Conservation (phyloP, 2,329 filamentous ascomycete species). For the Pseudogymnoascus sp. region DNA sequence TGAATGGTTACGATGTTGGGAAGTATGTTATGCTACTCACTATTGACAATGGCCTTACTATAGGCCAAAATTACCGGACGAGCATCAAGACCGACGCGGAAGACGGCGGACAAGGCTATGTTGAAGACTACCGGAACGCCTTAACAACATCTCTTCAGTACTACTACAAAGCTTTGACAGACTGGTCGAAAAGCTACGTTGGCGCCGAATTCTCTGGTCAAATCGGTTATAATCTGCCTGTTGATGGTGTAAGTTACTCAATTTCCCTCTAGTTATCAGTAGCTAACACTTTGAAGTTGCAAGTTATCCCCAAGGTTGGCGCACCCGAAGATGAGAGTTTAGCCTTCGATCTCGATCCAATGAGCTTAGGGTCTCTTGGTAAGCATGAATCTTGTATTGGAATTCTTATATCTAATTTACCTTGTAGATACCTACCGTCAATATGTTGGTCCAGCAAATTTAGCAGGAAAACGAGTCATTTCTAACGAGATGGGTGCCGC, state of each 20-base stretch:
- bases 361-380: too few relatives aligned
- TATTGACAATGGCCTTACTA: neutral
- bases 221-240: conserved; percentile 34
- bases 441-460: conserved; percentile 31
- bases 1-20: conserved; percentile 30
- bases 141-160: conserved; percentile 1
- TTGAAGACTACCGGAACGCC: conserved; percentile 15
- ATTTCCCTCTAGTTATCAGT: conserved; percentile 9
- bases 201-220: conserved; percentile 33
- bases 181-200: conserved; percentile 26
- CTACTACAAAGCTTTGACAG: conserved; percentile 28
- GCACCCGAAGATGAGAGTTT: conserved; percentile 36
- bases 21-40: conserved; percentile 31
- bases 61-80: neutral
- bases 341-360: conserved; percentile 24
- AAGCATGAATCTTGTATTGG: too few relatives aligned
- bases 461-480: conserved; percentile 31
- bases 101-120: conserved; percentile 12
- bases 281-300: too few relatives aligned
- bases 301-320: conserved; percentile 30
- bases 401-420: conserved; percentile 9
- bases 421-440: conserved; percentile 34
- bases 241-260: conserved; percentile 30
- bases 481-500: conserved; percentile 33
- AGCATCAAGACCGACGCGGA: conserved; percentile 7